Percentiles rank a stretch among this genome's conserved stretches.
phyloP scores from a whole-genome alignment of 345 rosid species.

The Eucalyptus grandis region DNA sequence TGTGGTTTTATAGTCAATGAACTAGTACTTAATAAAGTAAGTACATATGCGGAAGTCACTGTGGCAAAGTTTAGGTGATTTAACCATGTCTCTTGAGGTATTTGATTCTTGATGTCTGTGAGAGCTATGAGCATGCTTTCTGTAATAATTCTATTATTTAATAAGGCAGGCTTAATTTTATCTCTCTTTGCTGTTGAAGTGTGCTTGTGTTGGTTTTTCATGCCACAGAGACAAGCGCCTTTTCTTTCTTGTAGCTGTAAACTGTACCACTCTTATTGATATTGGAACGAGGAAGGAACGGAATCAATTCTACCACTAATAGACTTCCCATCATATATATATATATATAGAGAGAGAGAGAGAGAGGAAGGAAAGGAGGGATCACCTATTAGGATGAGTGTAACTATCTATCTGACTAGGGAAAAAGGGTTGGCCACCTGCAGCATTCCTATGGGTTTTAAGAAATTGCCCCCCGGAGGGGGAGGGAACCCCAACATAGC shows the following conservation, averaged over 20 bases:
- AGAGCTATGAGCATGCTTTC: background rate
- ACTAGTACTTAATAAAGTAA: background rate
- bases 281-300: background rate
- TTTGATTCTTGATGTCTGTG: background rate
- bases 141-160: background rate
- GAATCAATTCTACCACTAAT: background rate
- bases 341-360: background rate
- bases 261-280: background rate
- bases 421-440: background rate
- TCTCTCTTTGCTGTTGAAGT: background rate
- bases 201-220: background rate
- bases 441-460: background rate
- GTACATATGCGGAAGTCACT: background rate
- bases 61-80: background rate
- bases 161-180: background rate
- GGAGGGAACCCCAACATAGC: background rate
- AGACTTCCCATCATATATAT: background rate
- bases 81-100: background rate
- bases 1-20: background rate
- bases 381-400: background rate
- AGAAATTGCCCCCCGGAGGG: background rate
- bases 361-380: rapidly evolving
- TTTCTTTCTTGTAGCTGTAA: background rate
- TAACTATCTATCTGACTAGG: background rate
- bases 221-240: background rate